Evolutionary conservation across 176 grass and related monocot genomes (phyloP).

Genomic region (Eleusine coracana): DNA sequence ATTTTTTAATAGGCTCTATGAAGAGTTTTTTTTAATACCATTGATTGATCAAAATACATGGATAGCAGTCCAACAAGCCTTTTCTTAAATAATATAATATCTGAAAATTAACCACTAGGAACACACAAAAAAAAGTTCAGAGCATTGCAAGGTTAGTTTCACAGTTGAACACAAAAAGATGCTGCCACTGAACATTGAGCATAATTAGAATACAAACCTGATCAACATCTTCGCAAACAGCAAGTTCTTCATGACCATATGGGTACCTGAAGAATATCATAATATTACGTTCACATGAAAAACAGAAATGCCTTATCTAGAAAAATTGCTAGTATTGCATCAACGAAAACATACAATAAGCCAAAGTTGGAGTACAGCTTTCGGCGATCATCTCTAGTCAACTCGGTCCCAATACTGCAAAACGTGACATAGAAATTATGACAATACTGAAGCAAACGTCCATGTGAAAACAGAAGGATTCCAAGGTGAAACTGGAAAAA

Average conservation of each 20-base stretch:
- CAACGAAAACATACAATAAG: conserved; percentile 67
- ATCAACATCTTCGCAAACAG: conserved; percentile 95
- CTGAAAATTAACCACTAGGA: neutral
- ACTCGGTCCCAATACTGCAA: conserved; percentile 91
- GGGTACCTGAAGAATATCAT: conserved; percentile 63
- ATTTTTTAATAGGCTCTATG: conserved; percentile 8
- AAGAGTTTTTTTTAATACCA: neutral
- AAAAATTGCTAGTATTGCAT: conserved; percentile 16
- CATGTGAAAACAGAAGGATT: conserved; percentile 15
- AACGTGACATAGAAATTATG: conserved; percentile 35
- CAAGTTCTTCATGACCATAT: conserved; percentile 98
- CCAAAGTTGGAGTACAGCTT: conserved; percentile 98
- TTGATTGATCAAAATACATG: conserved; percentile 9
- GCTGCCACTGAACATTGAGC: neutral
- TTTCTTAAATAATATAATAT: neutral
- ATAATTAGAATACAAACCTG: conserved; percentile 59
- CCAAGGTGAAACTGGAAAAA: conserved; percentile 20
- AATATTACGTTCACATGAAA: conserved; percentile 33
- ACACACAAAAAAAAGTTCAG: neutral
- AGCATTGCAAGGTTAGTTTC: neutral
- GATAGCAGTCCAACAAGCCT: neutral
- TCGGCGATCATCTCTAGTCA: conserved; percentile 95
- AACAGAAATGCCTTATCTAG: conserved; percentile 23
- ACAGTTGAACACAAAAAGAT: conserved; percentile 16
- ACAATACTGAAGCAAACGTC: neutral